Base-by-base conservation (phyloP, 2,329 filamentous ascomycete genomes). In the Xylariaceae sp. region DNA sequence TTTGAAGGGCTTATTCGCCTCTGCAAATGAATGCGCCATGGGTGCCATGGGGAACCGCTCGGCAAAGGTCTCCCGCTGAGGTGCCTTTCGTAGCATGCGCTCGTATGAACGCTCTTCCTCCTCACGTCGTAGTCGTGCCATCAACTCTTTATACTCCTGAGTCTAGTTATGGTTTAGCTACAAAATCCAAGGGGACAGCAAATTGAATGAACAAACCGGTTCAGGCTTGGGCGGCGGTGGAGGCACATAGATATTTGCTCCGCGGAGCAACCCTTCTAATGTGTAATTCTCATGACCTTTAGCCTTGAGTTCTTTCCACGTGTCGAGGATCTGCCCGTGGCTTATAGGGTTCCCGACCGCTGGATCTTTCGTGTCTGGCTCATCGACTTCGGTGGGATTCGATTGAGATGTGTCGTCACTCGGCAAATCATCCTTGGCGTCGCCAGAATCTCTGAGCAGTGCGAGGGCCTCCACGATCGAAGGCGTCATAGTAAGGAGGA, bases 21-120 rank as follows among this genome's bases (percentile, higher is more conserved):
- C 82, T 59, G 82, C 81, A 68, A 84, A 87, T 9, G 78, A 79
- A 56, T 78, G 79, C 10, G 80, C 82, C 62, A 77, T 74, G 6
- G 77, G 74, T n/a, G 77, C 72, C 55, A 74, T 70, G 15, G 86
- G 82, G 67, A 85, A 86, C 51, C 80, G 81, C 62, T 84, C 80
- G 35, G 79, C 74, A 68, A 88, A 87, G 15, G 82, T 80, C 64
- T 89, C 85, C 62, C 77, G 71, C 1, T 76, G 73, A 0, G 80
- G 74, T 1, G 77, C 74, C 1, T 87, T 84, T 63, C 87, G 86
- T 54, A 88, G 76, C 86, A 97, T 91, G 70, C 87, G 85, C 66
- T 90, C 83, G 78, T 97, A 99, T 55, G 85, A 82, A 62, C 88
- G 85, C 65, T 86, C 83, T 77, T 97, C 92, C 76, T 93, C 88